Conservation (phyloP, 768 basidiomycete genomes). For the Hericium rajendrae region DNA sequence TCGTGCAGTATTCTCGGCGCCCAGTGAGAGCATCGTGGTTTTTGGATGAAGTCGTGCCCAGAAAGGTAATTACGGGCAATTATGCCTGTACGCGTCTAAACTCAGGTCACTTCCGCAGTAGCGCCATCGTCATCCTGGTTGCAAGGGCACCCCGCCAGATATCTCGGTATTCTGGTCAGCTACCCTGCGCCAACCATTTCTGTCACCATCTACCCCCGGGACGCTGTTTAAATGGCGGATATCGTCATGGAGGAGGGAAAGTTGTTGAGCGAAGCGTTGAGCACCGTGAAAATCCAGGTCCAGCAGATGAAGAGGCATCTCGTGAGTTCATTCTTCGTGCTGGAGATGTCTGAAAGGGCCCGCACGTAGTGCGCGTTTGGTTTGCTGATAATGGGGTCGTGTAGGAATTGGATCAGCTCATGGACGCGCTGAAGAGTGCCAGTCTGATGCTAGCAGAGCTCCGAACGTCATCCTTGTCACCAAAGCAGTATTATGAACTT, state of each 20-base stretch:
- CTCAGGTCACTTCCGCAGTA: no score
- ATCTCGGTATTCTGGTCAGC: not conserved
- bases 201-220: not conserved
- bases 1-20: no score
- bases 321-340: conserved; percentile 29
- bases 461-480: conserved; percentile 84
- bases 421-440: conserved; percentile 97
- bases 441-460: conserved; percentile 97
- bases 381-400: not conserved
- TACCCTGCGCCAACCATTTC: not conserved
- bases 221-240: conserved; percentile 5
- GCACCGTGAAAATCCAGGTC: conserved; percentile 83
- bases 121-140: not conserved
- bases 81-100: no score
- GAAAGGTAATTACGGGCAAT: no score
- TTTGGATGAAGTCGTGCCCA: no score
- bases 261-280: conserved; percentile 74
- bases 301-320: conserved; percentile 93
- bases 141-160: not conserved
- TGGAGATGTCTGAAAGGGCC: no score
- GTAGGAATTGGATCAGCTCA: conserved; percentile 91
- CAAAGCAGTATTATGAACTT: conserved; percentile 98
- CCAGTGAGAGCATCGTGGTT: no score
- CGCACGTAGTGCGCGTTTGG: not conserved
- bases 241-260: conserved; percentile 65